Evolutionary conservation across 2,329 filamentous ascomycete species (phyloP), one percentile per base, ranked within the genome.

Genomic region (Penicillium sp.): DNA sequence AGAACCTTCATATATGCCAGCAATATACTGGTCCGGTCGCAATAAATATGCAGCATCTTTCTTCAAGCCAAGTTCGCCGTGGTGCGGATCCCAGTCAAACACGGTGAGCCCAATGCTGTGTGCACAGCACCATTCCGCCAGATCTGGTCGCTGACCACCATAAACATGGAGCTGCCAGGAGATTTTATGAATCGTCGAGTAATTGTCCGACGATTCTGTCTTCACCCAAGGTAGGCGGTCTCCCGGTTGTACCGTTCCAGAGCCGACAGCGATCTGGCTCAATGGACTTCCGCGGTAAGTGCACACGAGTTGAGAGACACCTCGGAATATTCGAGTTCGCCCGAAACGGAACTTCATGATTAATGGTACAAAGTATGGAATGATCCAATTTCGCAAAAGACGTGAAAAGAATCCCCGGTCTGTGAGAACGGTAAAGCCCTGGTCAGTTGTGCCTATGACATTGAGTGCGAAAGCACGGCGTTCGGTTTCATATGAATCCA

Each of bases 401-500:
- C 80, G 77, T 7, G 81, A 73, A 6, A 82, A 50, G 70, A 55
- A 78, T 37, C 53, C 71, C 71, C 77, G 13, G 1, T 72, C 75
- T 0, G 75, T 69, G 14, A 76, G 63, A n/a, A 71, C 67, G 27
- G 65, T 72, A 56, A 82, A 81, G 3, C 75, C 59, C 1, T 65
- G 62, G 57, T 82, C 80, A 0, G 79, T 81, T 2, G 72, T 73
- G 13, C 70, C 57, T 5, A 81, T 65, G 0, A 84, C 71, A 26
- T 71, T 72, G 9, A 71, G 60, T 0, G 81, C 81, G 37, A 83
- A 78, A 3, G 79, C 75, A 16, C 75, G 73, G 7, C 82, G 77
- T 64, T 84, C 82, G 3, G 64, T 61, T 51, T 80, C 73, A 63
- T 83, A 84, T 13, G 74, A 79, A 49, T 80, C 72, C 0, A 85